Evolutionary conservation across 208 protist genomes (phyloP).

Genomic region (Trypanosoma brucei): DNA sequence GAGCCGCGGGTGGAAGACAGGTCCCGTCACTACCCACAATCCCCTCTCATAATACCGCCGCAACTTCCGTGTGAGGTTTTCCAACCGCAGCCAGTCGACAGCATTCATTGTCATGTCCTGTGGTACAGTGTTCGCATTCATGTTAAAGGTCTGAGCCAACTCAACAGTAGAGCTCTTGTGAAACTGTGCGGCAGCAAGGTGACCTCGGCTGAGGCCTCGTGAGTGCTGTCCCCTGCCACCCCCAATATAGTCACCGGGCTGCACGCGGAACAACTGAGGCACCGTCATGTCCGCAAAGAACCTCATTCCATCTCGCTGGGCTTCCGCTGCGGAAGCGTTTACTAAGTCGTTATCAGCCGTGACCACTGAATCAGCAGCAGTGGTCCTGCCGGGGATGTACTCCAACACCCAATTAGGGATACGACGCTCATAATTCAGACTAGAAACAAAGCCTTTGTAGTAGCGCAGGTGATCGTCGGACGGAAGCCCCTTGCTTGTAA

Average conservation of each 20-base stretch:
- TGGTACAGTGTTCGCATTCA: constrained; percentile 84
- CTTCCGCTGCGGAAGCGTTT: constrained; percentile 16
- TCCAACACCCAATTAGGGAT: constrained; percentile 82
- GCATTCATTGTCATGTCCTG: constrained; percentile 86
- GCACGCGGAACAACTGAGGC: constrained; percentile 54
- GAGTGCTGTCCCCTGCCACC: constrained; percentile 1
- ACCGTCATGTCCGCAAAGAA: constrained; percentile 75
- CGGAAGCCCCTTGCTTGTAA: constrained; percentile 35
- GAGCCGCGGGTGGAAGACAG: constrained; percentile 51
- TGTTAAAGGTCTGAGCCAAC: constrained; percentile 80
- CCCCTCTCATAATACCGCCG: constrained; percentile 22
- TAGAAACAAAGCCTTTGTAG: constrained; percentile 68
- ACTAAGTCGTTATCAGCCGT: background rate
- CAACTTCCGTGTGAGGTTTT: constrained; percentile 56
- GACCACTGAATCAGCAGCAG: constrained; percentile 7
- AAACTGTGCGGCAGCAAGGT: constrained; percentile 79
- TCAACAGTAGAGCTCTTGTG: constrained; percentile 64
- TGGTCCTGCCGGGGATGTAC: constrained; percentile 25
- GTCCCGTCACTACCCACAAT: constrained; percentile 45
- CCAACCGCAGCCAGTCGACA: constrained; percentile 75
- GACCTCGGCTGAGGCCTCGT: constrained; percentile 64
- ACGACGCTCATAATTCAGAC: constrained; percentile 76
- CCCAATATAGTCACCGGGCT: constrained; percentile 42
- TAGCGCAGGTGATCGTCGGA: constrained; percentile 52
- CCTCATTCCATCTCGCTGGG: constrained; percentile 32